phyloP scores from a whole-genome alignment of 768 basidiomycete genomes.

The Kwoniella newhampshirensis region DNA sequence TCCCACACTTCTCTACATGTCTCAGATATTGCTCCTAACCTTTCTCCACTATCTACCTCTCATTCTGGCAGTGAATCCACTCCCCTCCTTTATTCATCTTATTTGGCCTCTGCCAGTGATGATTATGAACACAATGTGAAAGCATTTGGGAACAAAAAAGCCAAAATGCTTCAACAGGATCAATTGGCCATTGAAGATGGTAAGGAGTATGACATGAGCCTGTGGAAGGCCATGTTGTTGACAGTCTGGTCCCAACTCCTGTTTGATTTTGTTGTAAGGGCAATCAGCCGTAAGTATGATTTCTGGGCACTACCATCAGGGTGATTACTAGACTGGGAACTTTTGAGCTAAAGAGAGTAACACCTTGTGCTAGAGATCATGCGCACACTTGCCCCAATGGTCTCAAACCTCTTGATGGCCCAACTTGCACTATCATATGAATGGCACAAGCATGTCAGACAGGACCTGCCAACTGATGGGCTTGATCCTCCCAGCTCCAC shows the following conservation, averaged over 20 bases:
- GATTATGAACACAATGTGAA: not conserved
- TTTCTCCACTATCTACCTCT: not conserved
- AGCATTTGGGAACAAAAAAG: conserved; percentile 27
- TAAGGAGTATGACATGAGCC: conserved; percentile 35
- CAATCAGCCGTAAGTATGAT: no score
- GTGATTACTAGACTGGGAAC: no score
- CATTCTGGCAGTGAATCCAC: not conserved
- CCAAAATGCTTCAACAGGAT: conserved; percentile 29
- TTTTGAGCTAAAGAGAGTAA: no score
- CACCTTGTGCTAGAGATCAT: no score
- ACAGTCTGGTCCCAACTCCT: conserved; percentile 10
- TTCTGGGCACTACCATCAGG: no score
- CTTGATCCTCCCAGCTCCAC: no score
- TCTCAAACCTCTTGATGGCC: no score
- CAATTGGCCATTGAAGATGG: conserved; percentile 33
- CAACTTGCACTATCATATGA: no score
- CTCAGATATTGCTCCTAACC: not conserved
- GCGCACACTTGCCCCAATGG: no score
- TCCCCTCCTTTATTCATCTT: not conserved
- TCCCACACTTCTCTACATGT: not conserved
- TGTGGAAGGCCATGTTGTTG: conserved; percentile 29
- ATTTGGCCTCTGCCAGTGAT: not conserved
- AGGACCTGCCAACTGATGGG: no score
- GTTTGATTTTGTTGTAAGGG: no score
- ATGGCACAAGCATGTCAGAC: no score